These are phyloP conservation scores for Trifolium pratense DNA, from an alignment of 306 rosid species.

Conservation along the genomic window DNA sequence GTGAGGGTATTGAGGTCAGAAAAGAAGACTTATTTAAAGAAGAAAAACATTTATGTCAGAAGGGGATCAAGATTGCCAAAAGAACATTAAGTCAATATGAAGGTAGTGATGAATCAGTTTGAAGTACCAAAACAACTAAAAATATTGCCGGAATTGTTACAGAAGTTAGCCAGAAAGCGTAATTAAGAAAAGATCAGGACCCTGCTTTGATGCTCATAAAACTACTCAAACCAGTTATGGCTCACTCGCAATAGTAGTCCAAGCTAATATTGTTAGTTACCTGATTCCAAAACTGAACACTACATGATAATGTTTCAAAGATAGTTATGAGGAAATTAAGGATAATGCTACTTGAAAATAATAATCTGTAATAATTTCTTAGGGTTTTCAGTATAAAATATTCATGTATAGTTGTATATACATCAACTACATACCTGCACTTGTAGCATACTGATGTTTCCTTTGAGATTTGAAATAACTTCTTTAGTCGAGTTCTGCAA, in stretches of 20 bases:
- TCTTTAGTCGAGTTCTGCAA: slow-evolving; percentile 65
- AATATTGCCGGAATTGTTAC: slow-evolving; percentile 16
- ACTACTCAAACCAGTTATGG: slow-evolving; percentile 37
- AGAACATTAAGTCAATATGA: slow-evolving; percentile 26
- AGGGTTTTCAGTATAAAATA: slow-evolving; percentile 20
- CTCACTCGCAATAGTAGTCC: slow-evolving; percentile 8
- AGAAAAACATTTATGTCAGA: slow-evolving; percentile 20
- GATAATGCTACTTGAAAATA: slow-evolving; percentile 23
- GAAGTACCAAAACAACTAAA: slow-evolving; percentile 30
- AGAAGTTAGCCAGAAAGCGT: slow-evolving; percentile 26
- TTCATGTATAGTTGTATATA: slow-evolving; percentile 29
- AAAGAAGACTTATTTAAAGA: slow-evolving; percentile 5
- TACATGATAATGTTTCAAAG: slow-evolving; percentile 25
- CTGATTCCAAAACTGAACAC: slow-evolving; percentile 17
- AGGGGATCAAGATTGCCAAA: slow-evolving; percentile 19
- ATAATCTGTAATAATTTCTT: slow-evolving; percentile 7
- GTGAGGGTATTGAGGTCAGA: slow-evolving; percentile 33
- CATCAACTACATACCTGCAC: slow-evolving; percentile 63
- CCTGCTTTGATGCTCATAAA: slow-evolving; percentile 27
- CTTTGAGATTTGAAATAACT: slow-evolving; percentile 52
- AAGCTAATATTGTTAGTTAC: slow-evolving; percentile 13
- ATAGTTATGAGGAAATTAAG: slow-evolving; percentile 23
- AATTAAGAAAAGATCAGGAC: slow-evolving; percentile 16
- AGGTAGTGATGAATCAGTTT: slow-evolving; percentile 9
- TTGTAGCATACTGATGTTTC: slow-evolving; percentile 52